phyloP scores from a whole-genome alignment of 139 green algal genomes.

The Closterium sp. region DNA sequence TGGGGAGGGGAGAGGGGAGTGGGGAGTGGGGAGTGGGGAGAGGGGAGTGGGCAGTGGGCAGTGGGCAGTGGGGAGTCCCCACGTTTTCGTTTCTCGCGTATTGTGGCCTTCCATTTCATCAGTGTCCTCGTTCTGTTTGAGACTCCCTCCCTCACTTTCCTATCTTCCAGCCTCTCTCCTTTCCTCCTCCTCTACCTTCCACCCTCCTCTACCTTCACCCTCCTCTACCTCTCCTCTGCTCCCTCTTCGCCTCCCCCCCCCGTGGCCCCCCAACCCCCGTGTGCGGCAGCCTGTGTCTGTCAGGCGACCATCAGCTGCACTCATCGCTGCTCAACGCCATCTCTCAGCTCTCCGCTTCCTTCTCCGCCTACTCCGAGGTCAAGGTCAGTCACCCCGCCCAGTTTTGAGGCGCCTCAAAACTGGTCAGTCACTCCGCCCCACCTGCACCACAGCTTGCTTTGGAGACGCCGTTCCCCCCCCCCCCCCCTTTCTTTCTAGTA shows the following conservation, averaged over 20 bases:
- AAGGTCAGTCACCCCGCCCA: not conserved
- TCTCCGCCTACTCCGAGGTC: constrained; percentile 3
- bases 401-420: not conserved
- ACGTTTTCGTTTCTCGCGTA: not conserved
- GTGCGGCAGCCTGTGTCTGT: not conserved
- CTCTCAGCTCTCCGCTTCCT: not conserved
- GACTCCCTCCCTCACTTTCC: not conserved
- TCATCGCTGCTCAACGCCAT: not conserved
- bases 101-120: not conserved
- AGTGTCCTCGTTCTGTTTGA: not conserved
- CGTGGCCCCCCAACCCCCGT: not conserved
- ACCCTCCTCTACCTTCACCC: not conserved
- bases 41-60: too few relatives aligned
- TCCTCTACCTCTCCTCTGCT: not conserved
- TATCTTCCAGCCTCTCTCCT: not conserved
- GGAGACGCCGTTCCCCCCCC: too few relatives aligned
- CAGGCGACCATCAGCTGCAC: not conserved
- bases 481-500: not conserved
- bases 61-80: not conserved
- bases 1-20: not conserved
- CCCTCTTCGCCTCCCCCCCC: not conserved
- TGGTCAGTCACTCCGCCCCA: too few relatives aligned
- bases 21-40: too few relatives aligned
- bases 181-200: not conserved
- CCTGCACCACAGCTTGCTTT: too few relatives aligned